phyloP scores from a whole-genome alignment of 2,329 filamentous ascomycete genomes.

The Calonectria hawksworthii region DNA sequence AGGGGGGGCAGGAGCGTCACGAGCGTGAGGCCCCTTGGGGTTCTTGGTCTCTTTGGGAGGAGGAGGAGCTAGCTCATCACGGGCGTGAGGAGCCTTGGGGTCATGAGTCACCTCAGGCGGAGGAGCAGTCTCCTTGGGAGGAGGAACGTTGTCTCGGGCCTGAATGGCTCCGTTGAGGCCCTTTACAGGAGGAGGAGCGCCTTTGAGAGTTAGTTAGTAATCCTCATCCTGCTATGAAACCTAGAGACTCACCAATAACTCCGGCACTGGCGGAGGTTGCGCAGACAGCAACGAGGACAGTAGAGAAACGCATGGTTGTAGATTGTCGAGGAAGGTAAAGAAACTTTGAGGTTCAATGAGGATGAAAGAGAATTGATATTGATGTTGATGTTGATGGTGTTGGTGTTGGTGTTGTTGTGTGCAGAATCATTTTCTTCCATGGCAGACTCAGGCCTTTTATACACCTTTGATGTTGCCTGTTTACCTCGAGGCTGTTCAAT shows the following conservation, averaged over 20 bases:
- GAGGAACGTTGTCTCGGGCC: not conserved
- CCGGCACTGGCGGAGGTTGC: constrained; percentile 4
- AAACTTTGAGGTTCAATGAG: not conserved
- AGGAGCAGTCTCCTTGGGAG: not conserved
- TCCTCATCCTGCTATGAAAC: not conserved
- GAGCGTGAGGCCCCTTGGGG: not conserved
- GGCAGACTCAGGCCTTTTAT: not conserved
- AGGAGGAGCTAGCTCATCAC: not conserved
- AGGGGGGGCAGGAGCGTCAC: not conserved
- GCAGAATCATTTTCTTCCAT: not conserved
- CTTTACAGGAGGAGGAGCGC: not conserved
- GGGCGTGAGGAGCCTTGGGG: not conserved
- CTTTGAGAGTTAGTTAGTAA: not conserved
- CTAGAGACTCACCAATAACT: not conserved
- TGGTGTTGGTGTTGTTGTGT: not conserved
- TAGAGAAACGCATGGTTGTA: not conserved
- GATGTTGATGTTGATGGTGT: not conserved
- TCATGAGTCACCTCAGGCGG: not conserved
- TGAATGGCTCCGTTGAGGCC: not conserved
- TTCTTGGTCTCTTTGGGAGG: not conserved
- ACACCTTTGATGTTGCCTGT: not conserved
- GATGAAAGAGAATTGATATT: not conserved
- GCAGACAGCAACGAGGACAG: not conserved
- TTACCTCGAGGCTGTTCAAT: not conserved
- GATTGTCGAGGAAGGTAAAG: not conserved